Evolutionary conservation across 2,329 filamentous ascomycete species (phyloP).

Genomic region (Nakataea oryzae): DNA sequence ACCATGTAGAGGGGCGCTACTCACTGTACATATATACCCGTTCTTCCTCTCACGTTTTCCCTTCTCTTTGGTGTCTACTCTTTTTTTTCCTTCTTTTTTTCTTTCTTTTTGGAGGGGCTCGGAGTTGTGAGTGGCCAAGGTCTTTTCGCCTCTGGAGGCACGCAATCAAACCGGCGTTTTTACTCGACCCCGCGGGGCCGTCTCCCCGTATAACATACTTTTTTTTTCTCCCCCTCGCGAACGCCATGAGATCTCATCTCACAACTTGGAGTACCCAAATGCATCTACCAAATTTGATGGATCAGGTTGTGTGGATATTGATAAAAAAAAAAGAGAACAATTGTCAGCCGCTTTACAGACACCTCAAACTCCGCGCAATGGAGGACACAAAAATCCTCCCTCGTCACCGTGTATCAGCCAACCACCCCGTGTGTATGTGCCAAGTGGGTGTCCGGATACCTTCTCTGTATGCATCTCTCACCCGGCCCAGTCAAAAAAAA

Average conservation of each 20-base stretch:
- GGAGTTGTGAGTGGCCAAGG: background rate
- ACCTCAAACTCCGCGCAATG: slow-evolving; percentile 7
- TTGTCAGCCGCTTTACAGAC: background rate
- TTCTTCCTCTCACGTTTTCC: background rate
- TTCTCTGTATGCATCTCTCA: too few relatives aligned
- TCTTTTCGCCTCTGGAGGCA: background rate
- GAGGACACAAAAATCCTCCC: slow-evolving; percentile 4
- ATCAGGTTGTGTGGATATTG: background rate
- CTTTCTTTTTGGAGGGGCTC: background rate
- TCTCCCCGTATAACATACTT: too few relatives aligned
- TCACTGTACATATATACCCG: background rate
- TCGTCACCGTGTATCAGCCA: background rate
- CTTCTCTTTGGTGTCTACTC: background rate
- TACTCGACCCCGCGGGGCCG: background rate
- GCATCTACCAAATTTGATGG: background rate
- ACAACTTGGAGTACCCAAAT: too few relatives aligned
- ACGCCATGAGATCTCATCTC: background rate
- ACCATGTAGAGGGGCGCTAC: background rate
- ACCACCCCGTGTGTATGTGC: too few relatives aligned
- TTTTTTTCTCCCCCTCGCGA: background rate
- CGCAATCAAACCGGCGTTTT: background rate
- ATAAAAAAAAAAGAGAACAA: background rate
- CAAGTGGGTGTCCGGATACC: too few relatives aligned
- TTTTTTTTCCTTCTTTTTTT: background rate
- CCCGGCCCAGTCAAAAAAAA: too few relatives aligned